phyloP scores from a whole-genome alignment of 805 yeast species.

The fission yeast (Schizosaccharomyces pombe) region DNA sequence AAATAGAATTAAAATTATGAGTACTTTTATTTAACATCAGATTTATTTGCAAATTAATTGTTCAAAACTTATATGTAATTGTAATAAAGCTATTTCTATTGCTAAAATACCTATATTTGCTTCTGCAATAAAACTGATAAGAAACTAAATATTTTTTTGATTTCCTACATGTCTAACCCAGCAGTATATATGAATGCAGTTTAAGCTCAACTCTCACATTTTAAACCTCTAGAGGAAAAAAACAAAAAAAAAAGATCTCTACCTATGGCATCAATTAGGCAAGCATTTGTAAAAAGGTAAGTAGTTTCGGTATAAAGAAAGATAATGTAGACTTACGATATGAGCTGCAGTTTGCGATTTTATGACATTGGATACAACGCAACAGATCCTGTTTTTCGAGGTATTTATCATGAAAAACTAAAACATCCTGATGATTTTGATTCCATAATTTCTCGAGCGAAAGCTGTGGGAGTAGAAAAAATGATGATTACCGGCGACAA shows the following conservation, averaged over 20 bases:
- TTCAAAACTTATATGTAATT: too few species aligned
- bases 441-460: constrained; percentile 44
- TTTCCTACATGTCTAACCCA: too few species aligned
- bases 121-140: too few species aligned
- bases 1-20: too few species aligned
- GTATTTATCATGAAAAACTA: constrained; percentile 46
- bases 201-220: not conserved
- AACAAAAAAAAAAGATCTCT: not conserved
- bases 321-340: not conserved
- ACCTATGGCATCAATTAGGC: not conserved
- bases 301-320: not conserved
- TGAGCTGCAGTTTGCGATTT: not conserved
- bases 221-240: not conserved
- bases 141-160: too few species aligned
- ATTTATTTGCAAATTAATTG: too few species aligned
- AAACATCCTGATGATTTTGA: constrained; percentile 45
- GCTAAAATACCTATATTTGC: too few species aligned
- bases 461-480: constrained; percentile 35
- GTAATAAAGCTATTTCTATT: too few species aligned
- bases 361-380: constrained; percentile 5
- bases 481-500: constrained; percentile 72
- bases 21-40: too few species aligned
- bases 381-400: constrained; percentile 42
- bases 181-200: too few species aligned
- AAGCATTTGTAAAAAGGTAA: not conserved